phyloP scores from a whole-genome alignment of 352 stramenopile genomes.

The Thraustotheca clavata region DNA sequence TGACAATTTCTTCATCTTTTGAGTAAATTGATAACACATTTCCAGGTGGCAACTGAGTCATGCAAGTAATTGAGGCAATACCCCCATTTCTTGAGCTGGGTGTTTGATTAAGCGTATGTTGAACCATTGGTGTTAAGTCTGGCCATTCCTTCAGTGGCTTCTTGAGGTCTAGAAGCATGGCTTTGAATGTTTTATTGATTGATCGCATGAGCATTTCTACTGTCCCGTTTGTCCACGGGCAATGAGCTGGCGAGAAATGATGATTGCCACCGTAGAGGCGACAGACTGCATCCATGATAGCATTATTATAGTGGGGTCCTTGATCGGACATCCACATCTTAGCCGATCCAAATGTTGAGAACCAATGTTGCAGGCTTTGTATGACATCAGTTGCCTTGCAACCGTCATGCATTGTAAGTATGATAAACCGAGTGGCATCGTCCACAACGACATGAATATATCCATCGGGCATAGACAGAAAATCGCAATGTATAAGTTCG shows the following conservation, averaged over 20 bases:
- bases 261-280: background rate
- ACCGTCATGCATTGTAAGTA: background rate
- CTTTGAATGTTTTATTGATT: background rate
- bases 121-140: background rate
- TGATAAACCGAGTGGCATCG: constrained; percentile 23
- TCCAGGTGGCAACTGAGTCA: background rate
- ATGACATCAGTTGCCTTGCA: background rate
- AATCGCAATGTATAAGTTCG: constrained; percentile 33
- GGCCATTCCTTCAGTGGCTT: background rate
- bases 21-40: background rate
- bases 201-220: constrained; percentile 2
- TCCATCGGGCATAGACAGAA: constrained; percentile 23
- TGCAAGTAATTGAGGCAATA: background rate
- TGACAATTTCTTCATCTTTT: background rate
- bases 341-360: constrained; percentile 16
- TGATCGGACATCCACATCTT: constrained; percentile 7
- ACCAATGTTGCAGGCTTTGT: constrained; percentile 20
- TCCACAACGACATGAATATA: constrained; percentile 31
- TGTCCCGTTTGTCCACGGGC: constrained; percentile 15
- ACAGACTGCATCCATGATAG: background rate
- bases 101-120: constrained; percentile 9
- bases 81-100: background rate
- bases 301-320: constrained; percentile 17
- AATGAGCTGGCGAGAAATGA: constrained; percentile 8
- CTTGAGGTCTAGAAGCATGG: background rate